Evolutionary conservation across 306 rosid species (phyloP), one percentile per base, ranked within the genome.

Genomic region (Quercus engelmannii): DNA sequence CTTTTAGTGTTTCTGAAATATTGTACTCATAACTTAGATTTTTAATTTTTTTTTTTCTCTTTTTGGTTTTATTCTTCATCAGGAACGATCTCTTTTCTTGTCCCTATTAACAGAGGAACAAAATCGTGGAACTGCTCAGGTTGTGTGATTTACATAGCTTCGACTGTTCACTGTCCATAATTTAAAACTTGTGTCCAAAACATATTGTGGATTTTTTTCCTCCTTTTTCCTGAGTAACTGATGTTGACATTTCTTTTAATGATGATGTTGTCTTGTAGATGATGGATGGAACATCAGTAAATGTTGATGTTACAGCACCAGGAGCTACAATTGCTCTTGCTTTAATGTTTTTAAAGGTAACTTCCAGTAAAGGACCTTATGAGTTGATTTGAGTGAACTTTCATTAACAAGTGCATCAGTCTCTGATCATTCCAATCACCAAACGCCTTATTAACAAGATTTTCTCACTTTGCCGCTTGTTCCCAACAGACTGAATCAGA

Each of bases 321-420:
- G 99, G 99, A 83, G 99, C 97, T 33, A 91, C 87, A 65, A 85
- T 94, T 71, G 97, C 99, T 76, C 89, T 94, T 57, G 97, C 99
- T 55, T 87, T 94, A 79, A 94, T 94, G 99, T 92, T 94, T 87
- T 78, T 94, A 77, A 94, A 87, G 91, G 99, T 94, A 87, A 79
- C 6, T 69, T 74, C 76, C 57, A 10, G 9, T 73, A 58, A 83
- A 74, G 75, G n/a, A 61, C 65, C 76, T 76, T 25, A 38, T 73
- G 58, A 54, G 73, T 59, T 78, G 74, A 58, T 69, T 76, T 54
- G 51, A 71, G 57, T 64, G 75, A 79, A 84, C 62, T 88, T 79
- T 67, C 59, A 71, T 69, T 30, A 54, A 75, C 74, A 55, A 30
- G 61, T 76, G 38, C 74, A 76, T 77, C 55, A 61, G 82, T 49